Percentiles rank a stretch among this genome's conserved stretches.
These are phyloP conservation scores for Xylaria scruposa DNA, from an alignment of 495 filamentous ascomycete genomes.

Conservation along the genomic window DNA sequence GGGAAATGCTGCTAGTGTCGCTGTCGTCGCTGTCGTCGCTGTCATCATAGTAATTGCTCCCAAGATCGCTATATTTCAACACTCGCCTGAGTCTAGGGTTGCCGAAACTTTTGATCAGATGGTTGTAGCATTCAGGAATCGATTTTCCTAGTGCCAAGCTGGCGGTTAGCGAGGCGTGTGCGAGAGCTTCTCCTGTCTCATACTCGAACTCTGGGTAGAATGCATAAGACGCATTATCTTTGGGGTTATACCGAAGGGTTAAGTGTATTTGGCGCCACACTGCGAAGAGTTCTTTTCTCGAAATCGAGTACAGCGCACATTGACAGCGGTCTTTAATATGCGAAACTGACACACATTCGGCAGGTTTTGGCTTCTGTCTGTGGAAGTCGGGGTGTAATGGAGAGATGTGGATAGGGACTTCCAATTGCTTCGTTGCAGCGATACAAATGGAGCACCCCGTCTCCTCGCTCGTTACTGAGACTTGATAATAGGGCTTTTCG, in stretches of 20 bases:
- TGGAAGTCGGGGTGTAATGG: background rate
- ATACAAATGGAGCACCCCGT: background rate
- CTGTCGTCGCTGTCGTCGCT: background rate
- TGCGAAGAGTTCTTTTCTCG: background rate
- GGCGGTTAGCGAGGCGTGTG: conserved; percentile 3
- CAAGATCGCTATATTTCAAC: background rate
- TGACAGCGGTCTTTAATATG: background rate
- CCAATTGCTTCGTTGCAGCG: background rate
- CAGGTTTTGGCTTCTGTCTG: background rate
- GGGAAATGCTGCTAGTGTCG: background rate
- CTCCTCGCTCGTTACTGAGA: background rate
- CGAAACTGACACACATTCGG: background rate
- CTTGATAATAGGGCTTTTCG: background rate
- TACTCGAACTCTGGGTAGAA: conserved; percentile 3
- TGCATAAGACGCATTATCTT: conserved; percentile 2
- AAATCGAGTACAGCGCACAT: background rate
- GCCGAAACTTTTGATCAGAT: background rate
- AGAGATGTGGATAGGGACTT: background rate
- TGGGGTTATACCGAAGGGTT: background rate
- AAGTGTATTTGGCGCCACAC: conserved; percentile 3
- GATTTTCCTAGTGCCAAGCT: conserved; percentile 1
- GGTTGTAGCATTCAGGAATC: background rate
- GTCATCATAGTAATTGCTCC: background rate
- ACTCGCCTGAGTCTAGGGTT: background rate
- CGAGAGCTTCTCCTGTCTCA: conserved; percentile 2